Base-by-base conservation (phyloP, 129 eudicot genomes). In the Pittosporum tobira region DNA sequence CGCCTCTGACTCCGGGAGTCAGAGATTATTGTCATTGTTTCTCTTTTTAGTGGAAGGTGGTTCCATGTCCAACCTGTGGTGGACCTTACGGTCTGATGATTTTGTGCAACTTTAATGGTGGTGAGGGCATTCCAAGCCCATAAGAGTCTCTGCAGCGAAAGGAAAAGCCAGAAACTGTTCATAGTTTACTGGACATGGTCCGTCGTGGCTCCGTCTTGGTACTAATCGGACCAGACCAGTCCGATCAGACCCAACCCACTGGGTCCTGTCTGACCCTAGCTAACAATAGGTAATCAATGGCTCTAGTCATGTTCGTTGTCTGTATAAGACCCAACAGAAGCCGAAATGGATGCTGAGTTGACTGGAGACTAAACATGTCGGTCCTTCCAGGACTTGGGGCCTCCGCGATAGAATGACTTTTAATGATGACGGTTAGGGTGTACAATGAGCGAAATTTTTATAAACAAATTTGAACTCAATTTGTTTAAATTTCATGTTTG, bases 161-260 rank as follows among this genome's bases (percentile, higher is more conserved):
- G 44, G 54, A 61, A 61, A 61, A 48, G 65, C 54, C 53, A 62
- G 37, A 45, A 18, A 28, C 45, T 47, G 42, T 47, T 62, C 28
- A 5, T 14, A 53, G 59, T 34, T 8, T 34, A 34, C 40, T 2
- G 10, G 40, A 34, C 13, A 34, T 34, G 40, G 40, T 34, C 40
- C 40, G 6, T 9, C 11, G 12, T 2, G 40, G 15, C 29, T 20
- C 18, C 59, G 37, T 54, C 24, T 52, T 27, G 8, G 13, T 51
- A 23, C 34, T 51, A 25, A 13, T 51, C 13, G 34, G 7, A 28
- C 1, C 7, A 53, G 29, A 12, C 6, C 37, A 15, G n/a, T n/a
- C n/a, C n/a, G n/a, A n/a, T n/a, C n/a, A n/a, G n/a, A n/a, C n/a
- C n/a, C n/a, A n/a, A n/a, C n/a, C n/a, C n/a, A n/a, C n/a, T 53